Base-by-base conservation (phyloP, 176 grass and related monocot genomes). In the Dendrocalamus sinicus region DNA sequence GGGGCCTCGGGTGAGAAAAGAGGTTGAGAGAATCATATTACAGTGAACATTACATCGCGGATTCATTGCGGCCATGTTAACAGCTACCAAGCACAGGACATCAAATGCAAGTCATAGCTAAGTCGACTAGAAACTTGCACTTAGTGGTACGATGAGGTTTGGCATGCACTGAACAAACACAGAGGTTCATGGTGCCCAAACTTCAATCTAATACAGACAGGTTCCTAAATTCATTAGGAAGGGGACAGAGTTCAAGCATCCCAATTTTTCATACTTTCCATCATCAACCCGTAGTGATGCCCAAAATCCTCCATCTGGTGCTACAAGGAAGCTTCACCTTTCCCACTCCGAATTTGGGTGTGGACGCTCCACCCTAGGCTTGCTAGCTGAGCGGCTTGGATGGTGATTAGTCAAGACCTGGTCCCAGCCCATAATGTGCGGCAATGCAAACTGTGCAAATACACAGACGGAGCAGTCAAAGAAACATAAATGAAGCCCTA, bases 361-460 rank as follows among this genome's bases (percentile, higher is more conserved):
- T 66, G 85, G 89, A 3, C 85, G 87, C 85, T 86, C 87, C 44
- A 74, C 52, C 71, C 60, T 77, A 17, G 79, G 81, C 70, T 84
- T 94, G 67, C 53, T 85, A 85, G 70, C 50, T 82, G 63, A 35
- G 12, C 77, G 51, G 64, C 72, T 60, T 47, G 67, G 17, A 57
- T 57, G 83, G n/a, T 83, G 71, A 17, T 40, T 77, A 3, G 84
- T 84, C 20, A 94, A 62, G 50, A 70, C 87, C 60, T 92, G 94
- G 39, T 90, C 82, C 94, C 94, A 97, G 40, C 94, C 90, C 88
- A 97, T 90, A 69, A 97, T 94, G 46, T 90, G 85, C 13, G 94
- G 94, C 87, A 97, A 80, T 32, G 81, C 90, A 86, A 81, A 94
- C 95, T 98, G 85, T 85, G 87, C 16, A 30, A 52, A 85, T 40